phyloP scores from a whole-genome alignment of 768 basidiomycete genomes.

The Hirschioporus abietinus region DNA sequence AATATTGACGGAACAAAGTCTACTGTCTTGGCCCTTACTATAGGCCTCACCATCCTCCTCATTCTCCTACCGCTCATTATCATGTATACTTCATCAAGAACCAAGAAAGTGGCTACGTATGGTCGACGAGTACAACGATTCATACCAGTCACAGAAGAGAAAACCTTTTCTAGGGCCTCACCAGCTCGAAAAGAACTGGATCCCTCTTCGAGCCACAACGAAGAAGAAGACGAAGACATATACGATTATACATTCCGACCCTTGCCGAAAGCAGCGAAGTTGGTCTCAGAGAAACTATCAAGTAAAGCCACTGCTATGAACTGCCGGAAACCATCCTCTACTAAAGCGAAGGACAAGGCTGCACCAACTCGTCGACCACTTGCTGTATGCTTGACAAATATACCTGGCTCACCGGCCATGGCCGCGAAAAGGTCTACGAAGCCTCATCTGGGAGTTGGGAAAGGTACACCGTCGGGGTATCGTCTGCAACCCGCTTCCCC shows the following conservation, averaged over 20 bases:
- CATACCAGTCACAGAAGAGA: conserved; percentile 21
- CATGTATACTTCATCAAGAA: conserved; percentile 13
- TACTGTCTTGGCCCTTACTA: not conserved
- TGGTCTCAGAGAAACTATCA: conserved; percentile 2
- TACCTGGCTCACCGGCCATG: conserved; percentile 33
- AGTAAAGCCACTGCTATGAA: not conserved
- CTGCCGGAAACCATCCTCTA: not conserved
- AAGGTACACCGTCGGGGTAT: conserved; percentile 19
- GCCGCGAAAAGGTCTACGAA: conserved; percentile 21
- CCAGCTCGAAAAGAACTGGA: conserved; percentile 9
- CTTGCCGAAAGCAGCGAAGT: conserved; percentile 12
- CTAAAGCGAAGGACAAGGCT: conserved; percentile 4
- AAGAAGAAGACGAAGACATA: conserved; percentile 17
- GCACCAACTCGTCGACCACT: conserved; percentile 34
- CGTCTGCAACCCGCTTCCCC: conserved; percentile 36
- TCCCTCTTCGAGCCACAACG: conserved; percentile 1
- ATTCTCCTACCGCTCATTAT: not conserved
- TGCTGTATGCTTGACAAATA: conserved; percentile 32
- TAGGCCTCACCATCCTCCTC: not conserved
- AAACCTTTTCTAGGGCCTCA: conserved; percentile 7
- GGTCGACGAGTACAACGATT: conserved; percentile 26
- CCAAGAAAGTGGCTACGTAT: conserved; percentile 28
- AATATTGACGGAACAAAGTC: not conserved
- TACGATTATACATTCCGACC: conserved; percentile 15
- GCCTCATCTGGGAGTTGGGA: conserved; percentile 15